Conservation (phyloP, 2,329 filamentous ascomycete genomes). For the Esteya vermicola region DNA sequence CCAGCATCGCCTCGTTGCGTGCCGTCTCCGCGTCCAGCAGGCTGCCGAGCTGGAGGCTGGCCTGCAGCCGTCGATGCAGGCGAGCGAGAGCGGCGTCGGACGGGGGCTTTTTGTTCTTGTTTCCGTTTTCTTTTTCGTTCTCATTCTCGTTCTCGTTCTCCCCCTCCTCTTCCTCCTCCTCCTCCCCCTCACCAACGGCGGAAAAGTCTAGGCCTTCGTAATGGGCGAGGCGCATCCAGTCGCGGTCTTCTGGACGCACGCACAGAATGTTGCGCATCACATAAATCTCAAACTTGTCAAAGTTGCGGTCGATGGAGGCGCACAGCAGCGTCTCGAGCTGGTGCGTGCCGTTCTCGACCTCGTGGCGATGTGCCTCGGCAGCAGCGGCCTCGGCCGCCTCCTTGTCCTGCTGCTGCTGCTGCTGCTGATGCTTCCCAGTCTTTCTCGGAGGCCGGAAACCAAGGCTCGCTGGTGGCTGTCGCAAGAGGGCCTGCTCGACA, state of each 20-base stretch:
- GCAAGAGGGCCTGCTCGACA: slow-evolving; percentile 68
- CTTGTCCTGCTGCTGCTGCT: slow-evolving; percentile 6
- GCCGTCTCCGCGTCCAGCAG: slow-evolving; percentile 55
- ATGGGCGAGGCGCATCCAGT: slow-evolving; percentile 71
- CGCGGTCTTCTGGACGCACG: slow-evolving; percentile 52
- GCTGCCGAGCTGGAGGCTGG: slow-evolving; percentile 62
- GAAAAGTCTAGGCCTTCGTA: slow-evolving; percentile 55
- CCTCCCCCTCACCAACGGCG: slow-evolving; percentile 6
- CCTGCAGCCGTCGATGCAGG: slow-evolving; percentile 61
- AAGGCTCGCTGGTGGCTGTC: slow-evolving; percentile 57
- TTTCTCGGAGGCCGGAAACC: slow-evolving; percentile 53
- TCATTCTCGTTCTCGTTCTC: not conserved
- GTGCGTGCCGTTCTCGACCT: slow-evolving; percentile 81
- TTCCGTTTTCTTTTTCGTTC: not conserved
- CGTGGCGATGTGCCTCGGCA: slow-evolving; percentile 39
- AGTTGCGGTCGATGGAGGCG: slow-evolving; percentile 69
- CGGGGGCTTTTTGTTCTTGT: not conserved
- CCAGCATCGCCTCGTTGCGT: slow-evolving; percentile 58
- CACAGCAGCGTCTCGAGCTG: slow-evolving; percentile 73
- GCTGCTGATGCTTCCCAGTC: slow-evolving; percentile 21
- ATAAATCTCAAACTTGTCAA: slow-evolving; percentile 81
- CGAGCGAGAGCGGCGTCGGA: slow-evolving; percentile 47
- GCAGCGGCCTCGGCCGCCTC: slow-evolving; percentile 12
- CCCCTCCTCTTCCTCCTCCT: slow-evolving; percentile 7
- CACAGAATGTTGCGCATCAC: slow-evolving; percentile 73